Conservation (phyloP, 768 basidiomycete genomes). For the Gloeophyllum trabeum region DNA sequence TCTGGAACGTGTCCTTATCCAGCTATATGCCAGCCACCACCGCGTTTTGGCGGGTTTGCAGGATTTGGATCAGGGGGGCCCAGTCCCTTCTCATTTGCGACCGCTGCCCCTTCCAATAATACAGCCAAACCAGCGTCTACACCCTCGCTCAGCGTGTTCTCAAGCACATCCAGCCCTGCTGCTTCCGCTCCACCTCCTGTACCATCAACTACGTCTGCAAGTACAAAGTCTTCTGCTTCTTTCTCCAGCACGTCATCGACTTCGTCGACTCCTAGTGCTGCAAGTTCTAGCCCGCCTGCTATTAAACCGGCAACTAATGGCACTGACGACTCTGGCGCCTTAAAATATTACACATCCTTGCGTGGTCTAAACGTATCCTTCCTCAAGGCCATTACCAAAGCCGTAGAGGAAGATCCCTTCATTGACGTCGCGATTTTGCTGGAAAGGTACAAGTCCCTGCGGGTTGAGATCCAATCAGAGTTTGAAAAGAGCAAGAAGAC, state of each 20-base stretch:
- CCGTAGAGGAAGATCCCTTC: constrained; percentile 61
- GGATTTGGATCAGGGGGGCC: too few species aligned
- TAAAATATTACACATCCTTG: constrained; percentile 58
- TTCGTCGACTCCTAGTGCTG: constrained; percentile 15
- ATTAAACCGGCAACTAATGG: not conserved
- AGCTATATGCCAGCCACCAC: too few species aligned
- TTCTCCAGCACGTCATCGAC: too few species aligned
- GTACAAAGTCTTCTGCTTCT: constrained; percentile 42
- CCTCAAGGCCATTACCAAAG: constrained; percentile 41
- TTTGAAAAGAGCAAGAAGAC: constrained; percentile 27
- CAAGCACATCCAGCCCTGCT: too few species aligned
- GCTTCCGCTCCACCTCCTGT: constrained; percentile 18
- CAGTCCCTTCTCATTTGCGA: too few species aligned
- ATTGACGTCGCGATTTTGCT: constrained; percentile 42
- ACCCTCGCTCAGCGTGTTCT: too few species aligned
- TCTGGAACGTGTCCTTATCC: too few species aligned
- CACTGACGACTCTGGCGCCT: too few species aligned
- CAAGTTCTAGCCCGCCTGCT: constrained; percentile 10
- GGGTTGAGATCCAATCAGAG: constrained; percentile 43
- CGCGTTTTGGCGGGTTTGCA: too few species aligned
- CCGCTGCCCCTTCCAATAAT: too few species aligned
- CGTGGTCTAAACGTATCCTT: constrained; percentile 67
- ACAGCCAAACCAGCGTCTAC: too few species aligned
- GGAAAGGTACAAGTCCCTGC: constrained; percentile 46
- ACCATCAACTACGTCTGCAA: constrained; percentile 24